Evolutionary conservation across 257 asterid species (phyloP), one percentile per base, ranked within the genome.

Genomic region (Ilex aquifolium): DNA sequence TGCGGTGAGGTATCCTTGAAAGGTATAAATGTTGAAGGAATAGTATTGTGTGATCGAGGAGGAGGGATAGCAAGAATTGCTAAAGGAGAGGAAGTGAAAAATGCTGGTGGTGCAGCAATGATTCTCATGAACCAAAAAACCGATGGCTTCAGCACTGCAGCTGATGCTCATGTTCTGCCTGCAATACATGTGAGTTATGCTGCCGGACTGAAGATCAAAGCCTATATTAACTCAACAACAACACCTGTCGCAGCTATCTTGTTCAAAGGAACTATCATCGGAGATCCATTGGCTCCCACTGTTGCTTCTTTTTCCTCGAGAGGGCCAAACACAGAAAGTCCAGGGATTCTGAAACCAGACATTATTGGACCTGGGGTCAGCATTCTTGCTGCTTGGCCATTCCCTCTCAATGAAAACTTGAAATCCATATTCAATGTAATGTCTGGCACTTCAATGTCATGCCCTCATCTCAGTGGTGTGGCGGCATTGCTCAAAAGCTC

Each of bases 21-120:
- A 2, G 56, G 51, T n/a, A 5, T 39, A 13, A 54, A 70, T 13
- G 63, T 72, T 8, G 40, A 32, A 5, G 80, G 72, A 3, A 80
- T 76, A 2, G 80, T 76, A 2, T 0, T 73, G 31, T 80, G 82
- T 31, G 32, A 56, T 16, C 15, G 60, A 44, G 75, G n/a, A n/a
- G n/a, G 77, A 3, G 50, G 15, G 0, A 3, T 51, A 1, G n/a
- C 44, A 14, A 17, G 70, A 27, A 6, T 64, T 3, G 66, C 10
- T 1, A 76, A 76, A 60, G 82, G 82, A 0, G 49, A 5, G 8
- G 29, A 63, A 1, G 78, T 80, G 44, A 74, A 69, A 44, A 64
- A 58, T 32, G 74, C 72, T 1, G 85, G 82, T 27, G 85, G 82
- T 7, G 74, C 66, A 10, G 80, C 71, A 54, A 73, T 74, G 83